A percentile compares a stretch with the other conserved stretches of the same genome.
Evolutionary conservation across 2,329 filamentous ascomycete species (phyloP).

Genomic region (Rhexocercosporidium sp.): DNA sequence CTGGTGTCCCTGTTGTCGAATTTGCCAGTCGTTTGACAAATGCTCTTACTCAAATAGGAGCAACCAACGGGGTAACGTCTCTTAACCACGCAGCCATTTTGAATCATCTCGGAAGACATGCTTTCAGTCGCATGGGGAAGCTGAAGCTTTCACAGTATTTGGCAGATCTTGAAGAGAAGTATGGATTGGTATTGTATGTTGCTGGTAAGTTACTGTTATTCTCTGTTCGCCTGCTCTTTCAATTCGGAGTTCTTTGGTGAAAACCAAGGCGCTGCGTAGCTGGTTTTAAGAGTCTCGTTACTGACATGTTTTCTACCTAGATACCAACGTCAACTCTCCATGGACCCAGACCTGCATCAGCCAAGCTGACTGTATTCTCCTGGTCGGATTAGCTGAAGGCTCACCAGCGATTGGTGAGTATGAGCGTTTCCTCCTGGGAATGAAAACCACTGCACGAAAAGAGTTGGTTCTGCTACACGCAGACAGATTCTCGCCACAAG

Average conservation of each 20-base stretch:
- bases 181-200: constrained; percentile 92
- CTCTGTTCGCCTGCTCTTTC: too few relatives aligned
- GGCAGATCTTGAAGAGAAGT: constrained; percentile 96
- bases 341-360: constrained; percentile 99
- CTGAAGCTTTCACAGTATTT: constrained; percentile 94
- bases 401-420: constrained; percentile 94
- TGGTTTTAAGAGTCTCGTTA: constrained; percentile 28
- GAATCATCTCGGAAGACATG: constrained; percentile 92
- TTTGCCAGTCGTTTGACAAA: constrained; percentile 90
- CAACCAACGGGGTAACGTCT: constrained; percentile 86
- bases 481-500: constrained; percentile 85
- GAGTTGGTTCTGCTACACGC: constrained; percentile 88
- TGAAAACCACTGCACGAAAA: constrained; percentile 96
- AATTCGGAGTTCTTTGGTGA: constrained; percentile 35
- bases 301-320: constrained; percentile 48
- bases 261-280: constrained; percentile 31
- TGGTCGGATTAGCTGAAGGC: constrained; percentile 89
- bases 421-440: constrained; percentile 92
- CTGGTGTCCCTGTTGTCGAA: constrained; percentile 91
- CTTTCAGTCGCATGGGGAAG: constrained; percentile 97
- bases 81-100: constrained; percentile 93
- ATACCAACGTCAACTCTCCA: constrained; percentile 94
- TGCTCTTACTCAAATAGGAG: constrained; percentile 87
- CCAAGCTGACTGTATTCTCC: constrained; percentile 93
- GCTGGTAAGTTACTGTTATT: constrained; percentile 62